These are phyloP conservation scores for Limonium bicolor DNA, from an alignment of 148 eudicot genomes.

Conservation along the genomic window DNA sequence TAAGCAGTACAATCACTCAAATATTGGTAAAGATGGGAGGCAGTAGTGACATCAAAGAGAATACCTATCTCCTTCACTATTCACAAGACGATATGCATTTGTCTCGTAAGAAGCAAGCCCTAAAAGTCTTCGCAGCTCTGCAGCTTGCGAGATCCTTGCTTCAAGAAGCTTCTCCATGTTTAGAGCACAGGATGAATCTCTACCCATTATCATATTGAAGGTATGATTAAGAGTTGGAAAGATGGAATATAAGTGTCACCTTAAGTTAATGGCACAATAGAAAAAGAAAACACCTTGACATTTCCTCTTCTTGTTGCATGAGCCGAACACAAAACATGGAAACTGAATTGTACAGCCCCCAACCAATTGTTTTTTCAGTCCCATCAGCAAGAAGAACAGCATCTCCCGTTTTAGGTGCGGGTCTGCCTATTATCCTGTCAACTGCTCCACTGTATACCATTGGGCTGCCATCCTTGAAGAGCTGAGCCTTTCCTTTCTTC, in stretches of 20 bases:
- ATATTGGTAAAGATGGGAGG: background rate
- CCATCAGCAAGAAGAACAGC: conserved; percentile 86
- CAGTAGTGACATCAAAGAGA: background rate
- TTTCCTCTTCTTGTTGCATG: conserved; percentile 89
- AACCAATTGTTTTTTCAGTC: conserved; percentile 69
- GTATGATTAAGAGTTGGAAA: background rate
- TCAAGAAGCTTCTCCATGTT: conserved; percentile 64
- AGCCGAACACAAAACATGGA: conserved; percentile 93
- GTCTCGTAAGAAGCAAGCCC: conserved; percentile 63
- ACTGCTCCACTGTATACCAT: conserved; percentile 95
- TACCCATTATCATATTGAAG: conserved; percentile 9
- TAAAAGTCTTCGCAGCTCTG: conserved; percentile 40
- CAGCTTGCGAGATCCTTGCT: conserved; percentile 46
- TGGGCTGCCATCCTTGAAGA: conserved; percentile 83
- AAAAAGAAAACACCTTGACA: conserved; percentile 22
- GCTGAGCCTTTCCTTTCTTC: conserved; percentile 80
- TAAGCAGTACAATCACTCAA: no score
- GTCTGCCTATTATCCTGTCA: conserved; percentile 85
- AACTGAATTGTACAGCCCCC: conserved; percentile 87
- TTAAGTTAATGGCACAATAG: background rate
- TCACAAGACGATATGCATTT: conserved; percentile 89
- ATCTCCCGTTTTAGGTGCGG: conserved; percentile 85
- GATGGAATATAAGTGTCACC: background rate
- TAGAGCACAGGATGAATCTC: conserved; percentile 66
- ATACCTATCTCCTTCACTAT: conserved; percentile 96